A percentile compares a stretch with the other conserved stretches of the same genome.
Conservation (phyloP, 1,284 basidiomycete species). For the Grifola frondosa region DNA sequence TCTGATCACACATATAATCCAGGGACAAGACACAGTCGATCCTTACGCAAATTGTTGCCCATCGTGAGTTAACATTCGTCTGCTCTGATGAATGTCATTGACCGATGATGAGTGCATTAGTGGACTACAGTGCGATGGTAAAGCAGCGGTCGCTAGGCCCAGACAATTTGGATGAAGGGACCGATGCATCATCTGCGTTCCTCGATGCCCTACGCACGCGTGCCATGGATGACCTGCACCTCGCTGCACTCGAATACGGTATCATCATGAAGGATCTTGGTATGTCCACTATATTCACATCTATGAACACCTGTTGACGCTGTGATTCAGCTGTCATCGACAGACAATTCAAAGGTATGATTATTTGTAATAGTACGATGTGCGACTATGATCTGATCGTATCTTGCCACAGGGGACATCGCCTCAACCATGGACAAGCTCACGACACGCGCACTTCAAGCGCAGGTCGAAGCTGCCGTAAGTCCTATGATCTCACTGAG, state of each 20-base stretch:
- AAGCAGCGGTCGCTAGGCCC: conserved; percentile 77
- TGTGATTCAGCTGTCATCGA: conserved; percentile 69
- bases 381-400: background rate
- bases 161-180: conserved; percentile 67
- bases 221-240: conserved; percentile 81
- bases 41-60: conserved; percentile 78
- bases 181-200: conserved; percentile 70
- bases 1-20: conserved; percentile 7
- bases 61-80: conserved; percentile 43
- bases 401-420: conserved; percentile 47
- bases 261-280: conserved; percentile 77
- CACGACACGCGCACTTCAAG: conserved; percentile 76
- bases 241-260: conserved; percentile 76
- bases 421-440: conserved; percentile 81
- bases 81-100: conserved; percentile 20
- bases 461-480: conserved; percentile 81
- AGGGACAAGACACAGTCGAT: conserved; percentile 82
- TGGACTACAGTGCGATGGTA: conserved; percentile 64
- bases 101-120: conserved; percentile 17
- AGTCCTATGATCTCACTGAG: conserved; percentile 24
- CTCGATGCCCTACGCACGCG: conserved; percentile 75
- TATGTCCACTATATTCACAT: conserved; percentile 29
- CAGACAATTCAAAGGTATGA: conserved; percentile 72
- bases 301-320: background rate
- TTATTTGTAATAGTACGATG: background rate